phyloP scores from a whole-genome alignment of 495 filamentous ascomycete genomes.

The Elasticomyces elasticus region DNA sequence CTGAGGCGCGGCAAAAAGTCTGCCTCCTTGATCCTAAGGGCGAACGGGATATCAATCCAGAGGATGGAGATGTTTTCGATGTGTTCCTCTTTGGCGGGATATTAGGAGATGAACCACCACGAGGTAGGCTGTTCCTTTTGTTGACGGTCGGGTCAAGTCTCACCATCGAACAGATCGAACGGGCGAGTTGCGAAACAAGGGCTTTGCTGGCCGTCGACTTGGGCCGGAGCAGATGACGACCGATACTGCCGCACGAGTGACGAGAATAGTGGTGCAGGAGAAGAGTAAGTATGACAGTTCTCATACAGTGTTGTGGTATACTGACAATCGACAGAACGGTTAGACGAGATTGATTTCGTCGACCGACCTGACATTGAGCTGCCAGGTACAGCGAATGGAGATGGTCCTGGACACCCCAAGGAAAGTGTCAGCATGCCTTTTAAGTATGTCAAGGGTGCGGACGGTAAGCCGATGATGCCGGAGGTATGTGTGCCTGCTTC shows the following conservation, averaged over 20 bases:
- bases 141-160: not conserved
- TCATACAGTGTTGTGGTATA: not conserved
- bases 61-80: slow-evolving; percentile 74
- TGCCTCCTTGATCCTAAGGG: slow-evolving; percentile 87
- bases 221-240: slow-evolving; percentile 98
- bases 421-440: slow-evolving; percentile 97
- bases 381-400: slow-evolving; percentile 2
- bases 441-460: slow-evolving; percentile 69
- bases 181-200: slow-evolving; percentile 82
- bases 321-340: slow-evolving; percentile 43
- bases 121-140: slow-evolving; percentile 49
- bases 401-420: slow-evolving; percentile 51
- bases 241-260: slow-evolving; percentile 90
- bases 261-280: slow-evolving; percentile 75
- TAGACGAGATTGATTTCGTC: slow-evolving; percentile 67
- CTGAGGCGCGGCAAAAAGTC: slow-evolving; percentile 54
- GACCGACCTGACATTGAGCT: slow-evolving; percentile 83
- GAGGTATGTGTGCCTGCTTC: too few relatives aligned
- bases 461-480: slow-evolving; percentile 82
- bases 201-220: slow-evolving; percentile 76
- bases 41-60: slow-evolving; percentile 64
- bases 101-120: slow-evolving; percentile 87
- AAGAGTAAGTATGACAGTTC: slow-evolving; percentile 47
- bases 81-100: slow-evolving; percentile 94
- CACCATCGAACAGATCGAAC: slow-evolving; percentile 61